Evolutionary conservation across 768 basidiomycete genomes (phyloP), one percentile per base, ranked within the genome.

Genomic region (Tricholoma furcatifolium): DNA sequence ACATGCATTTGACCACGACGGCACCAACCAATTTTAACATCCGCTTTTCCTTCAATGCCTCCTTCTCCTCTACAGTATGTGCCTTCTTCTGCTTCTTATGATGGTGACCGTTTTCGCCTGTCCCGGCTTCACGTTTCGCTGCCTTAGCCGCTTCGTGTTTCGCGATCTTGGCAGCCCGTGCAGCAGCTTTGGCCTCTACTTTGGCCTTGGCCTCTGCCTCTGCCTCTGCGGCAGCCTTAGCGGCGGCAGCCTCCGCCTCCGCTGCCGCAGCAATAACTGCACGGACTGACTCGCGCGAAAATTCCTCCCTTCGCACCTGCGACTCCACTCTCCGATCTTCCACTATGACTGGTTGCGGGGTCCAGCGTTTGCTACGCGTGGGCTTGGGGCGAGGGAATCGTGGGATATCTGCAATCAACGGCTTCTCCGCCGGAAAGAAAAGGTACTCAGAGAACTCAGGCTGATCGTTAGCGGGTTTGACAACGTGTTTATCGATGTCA

Each of bases 1-100:
- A 89, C 93, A 98, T 94, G 53, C 78, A 85, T 68, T 85, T 88
- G 35, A 99, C 96, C 36, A 99, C 96, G 6, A 96, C 84, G 1
- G 85, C 84, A 6, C 93, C 90, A 15, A 98, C 83, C 32, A 98
- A 77, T 66, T 91, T 91, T 58, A 85, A 64, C 57, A 97, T 64
- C 55, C 82, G 71, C 78, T 93, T 95, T 72, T 97, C 93, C 75
- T 87, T 88, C 45, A 76, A 75, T 4, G 74, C 79, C 64, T 87
- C 83, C 65, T 78, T 84, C 61, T 86, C 81, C 58, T 85, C 82
- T 42, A 77, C 66, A 36, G 78, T 71, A 53, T 70, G 67, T 12
- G 60, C 57, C 62, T 82, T 84, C 61, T 73, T 72, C 32, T 66
- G 60, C 60, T 73, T 75, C 60, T 68, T 73, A 44, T 64, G 65